These are phyloP conservation scores for Tolypocladium inflatum DNA, from an alignment of 2,329 filamentous ascomycete genomes.

Conservation along the genomic window DNA sequence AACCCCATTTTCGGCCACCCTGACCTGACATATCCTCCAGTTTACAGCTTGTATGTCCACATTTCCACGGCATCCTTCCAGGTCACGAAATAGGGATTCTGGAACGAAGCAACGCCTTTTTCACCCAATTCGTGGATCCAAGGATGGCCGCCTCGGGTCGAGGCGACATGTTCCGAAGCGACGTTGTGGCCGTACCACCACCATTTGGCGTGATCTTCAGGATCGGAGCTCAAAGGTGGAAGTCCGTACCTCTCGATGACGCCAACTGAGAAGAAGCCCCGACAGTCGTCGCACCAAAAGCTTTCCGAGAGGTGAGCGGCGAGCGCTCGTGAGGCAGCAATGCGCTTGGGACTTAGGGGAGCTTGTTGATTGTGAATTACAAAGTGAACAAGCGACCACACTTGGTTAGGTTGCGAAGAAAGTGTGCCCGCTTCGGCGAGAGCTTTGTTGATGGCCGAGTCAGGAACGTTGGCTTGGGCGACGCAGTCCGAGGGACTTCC, in stretches of 20 bases:
- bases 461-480: background rate
- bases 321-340: background rate
- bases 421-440: background rate
- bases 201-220: background rate
- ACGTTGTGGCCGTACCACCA: background rate
- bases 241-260: background rate
- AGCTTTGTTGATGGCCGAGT: background rate
- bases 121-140: background rate
- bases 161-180: background rate
- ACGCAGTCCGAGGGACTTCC: background rate
- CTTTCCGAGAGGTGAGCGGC: background rate
- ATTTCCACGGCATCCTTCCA: background rate
- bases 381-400: background rate
- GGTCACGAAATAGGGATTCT: background rate
- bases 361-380: background rate
- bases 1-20: no score
- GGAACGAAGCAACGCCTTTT: background rate
- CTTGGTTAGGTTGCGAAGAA: background rate
- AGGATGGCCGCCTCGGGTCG: background rate
- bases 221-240: background rate
- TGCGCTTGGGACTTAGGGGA: background rate
- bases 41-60: background rate
- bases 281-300: background rate
- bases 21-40: background rate
- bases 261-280: background rate